phyloP scores from a whole-genome alignment of 2,329 filamentous ascomycete species.

The Colletotrichum navitas region DNA sequence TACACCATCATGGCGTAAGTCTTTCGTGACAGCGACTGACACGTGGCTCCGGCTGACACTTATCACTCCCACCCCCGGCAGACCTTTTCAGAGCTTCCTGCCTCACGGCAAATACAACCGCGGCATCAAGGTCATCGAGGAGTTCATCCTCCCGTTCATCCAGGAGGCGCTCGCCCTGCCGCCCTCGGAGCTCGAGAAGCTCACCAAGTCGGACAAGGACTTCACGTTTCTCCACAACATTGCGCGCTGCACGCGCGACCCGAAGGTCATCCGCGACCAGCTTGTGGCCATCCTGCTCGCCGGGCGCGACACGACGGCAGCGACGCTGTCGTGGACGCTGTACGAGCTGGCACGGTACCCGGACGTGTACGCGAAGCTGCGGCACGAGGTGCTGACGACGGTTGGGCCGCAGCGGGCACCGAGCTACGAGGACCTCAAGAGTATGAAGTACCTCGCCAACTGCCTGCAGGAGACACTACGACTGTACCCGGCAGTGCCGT shows the following conservation, averaged over 20 bases:
- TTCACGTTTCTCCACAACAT: constrained; percentile 86
- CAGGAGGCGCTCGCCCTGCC: constrained; percentile 73
- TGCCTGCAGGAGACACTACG: constrained; percentile 83
- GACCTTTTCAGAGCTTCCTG: constrained; percentile 69
- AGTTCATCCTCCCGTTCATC: constrained; percentile 79
- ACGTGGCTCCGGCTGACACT: background rate
- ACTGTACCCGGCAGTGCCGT: constrained; percentile 82
- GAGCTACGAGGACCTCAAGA: constrained; percentile 47
- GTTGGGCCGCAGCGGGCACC: constrained; percentile 60
- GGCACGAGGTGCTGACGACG: constrained; percentile 53
- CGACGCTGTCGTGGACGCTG: constrained; percentile 62
- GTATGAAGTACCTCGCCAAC: constrained; percentile 83
- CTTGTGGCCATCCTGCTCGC: constrained; percentile 77
- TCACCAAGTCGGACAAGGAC: constrained; percentile 73
- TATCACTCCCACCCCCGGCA: constrained; percentile 46
- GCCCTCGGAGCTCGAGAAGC: constrained; percentile 75
- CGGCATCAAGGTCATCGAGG: constrained; percentile 74
- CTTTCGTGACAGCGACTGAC: background rate
- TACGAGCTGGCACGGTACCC: constrained; percentile 57
- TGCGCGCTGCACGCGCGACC: constrained; percentile 74
- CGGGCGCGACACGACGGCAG: constrained; percentile 67
- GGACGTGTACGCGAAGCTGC: constrained; percentile 57
- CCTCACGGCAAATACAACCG: constrained; percentile 70
- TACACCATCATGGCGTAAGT: constrained; percentile 63
- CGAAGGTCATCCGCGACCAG: constrained; percentile 78